Evolutionary conservation across 2,329 filamentous ascomycete species (phyloP).

Genomic region (Thermoascus crustaceus): DNA sequence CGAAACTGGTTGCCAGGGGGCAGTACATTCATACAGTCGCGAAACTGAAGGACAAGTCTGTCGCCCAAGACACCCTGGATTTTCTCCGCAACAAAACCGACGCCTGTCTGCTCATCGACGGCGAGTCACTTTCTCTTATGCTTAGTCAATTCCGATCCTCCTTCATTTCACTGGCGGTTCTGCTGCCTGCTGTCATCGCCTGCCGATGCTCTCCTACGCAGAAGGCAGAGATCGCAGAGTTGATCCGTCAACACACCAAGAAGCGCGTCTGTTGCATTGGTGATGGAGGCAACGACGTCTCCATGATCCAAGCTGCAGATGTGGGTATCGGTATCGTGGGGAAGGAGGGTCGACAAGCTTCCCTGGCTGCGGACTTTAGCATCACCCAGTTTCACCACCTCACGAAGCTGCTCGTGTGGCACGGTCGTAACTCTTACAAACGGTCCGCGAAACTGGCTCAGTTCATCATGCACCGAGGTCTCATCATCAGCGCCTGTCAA

Average conservation of each 20-base stretch:
- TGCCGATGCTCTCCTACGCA: conserved; percentile 96
- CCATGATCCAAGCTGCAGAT: conserved; percentile 98
- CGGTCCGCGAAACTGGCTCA: conserved; percentile 89
- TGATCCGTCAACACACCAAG: conserved; percentile 85
- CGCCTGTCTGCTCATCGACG: conserved; percentile 89
- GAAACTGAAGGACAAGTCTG: conserved; percentile 73
- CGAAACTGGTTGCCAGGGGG: conserved; percentile 84
- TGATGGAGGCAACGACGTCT: conserved; percentile 96
- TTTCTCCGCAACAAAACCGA: conserved; percentile 76
- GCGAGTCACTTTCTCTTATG: conserved; percentile 78
- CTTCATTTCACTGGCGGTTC: conserved; percentile 83
- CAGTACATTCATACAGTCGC: conserved; percentile 94
- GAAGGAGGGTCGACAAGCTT: conserved; percentile 93
- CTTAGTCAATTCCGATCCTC: conserved; percentile 72
- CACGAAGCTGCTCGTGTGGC: conserved; percentile 97
- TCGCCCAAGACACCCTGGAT: conserved; percentile 79
- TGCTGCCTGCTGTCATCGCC: conserved; percentile 83
- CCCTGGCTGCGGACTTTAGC: conserved; percentile 89
- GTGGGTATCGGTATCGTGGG: conserved; percentile 97
- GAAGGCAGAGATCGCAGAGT: conserved; percentile 84
- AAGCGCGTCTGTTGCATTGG: conserved; percentile 97
- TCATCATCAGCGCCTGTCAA: conserved; percentile 93
- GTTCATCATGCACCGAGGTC: conserved; percentile 93
- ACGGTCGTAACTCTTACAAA: conserved; percentile 95
- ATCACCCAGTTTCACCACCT: conserved; percentile 93